phyloP scores from a whole-genome alignment of 352 stramenopile genomes.

The Pythium rishiriense region DNA sequence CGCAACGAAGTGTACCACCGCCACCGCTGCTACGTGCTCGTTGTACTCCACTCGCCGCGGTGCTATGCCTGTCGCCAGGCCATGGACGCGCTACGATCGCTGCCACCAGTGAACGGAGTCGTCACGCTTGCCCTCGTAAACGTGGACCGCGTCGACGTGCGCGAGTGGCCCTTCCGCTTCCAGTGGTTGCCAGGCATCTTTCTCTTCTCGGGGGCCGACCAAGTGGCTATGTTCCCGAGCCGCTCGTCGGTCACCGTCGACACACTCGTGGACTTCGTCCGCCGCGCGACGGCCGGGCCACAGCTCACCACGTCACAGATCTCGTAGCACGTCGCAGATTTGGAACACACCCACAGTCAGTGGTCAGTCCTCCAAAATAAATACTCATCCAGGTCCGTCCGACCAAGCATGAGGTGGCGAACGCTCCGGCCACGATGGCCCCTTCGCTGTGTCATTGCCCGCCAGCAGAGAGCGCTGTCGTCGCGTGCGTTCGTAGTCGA shows the following conservation, averaged over 20 bases:
- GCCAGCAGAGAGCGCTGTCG: constrained; percentile 1
- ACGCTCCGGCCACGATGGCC: background rate
- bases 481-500: constrained; percentile 25
- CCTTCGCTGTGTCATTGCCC: background rate
- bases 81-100: constrained; percentile 1
- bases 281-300: background rate
- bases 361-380: no score
- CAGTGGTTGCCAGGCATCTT: constrained; percentile 24
- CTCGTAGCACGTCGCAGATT: constrained; percentile 17
- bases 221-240: constrained; percentile 8
- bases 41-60: constrained; percentile 16
- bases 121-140: constrained; percentile 12
- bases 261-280: constrained; percentile 4
- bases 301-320: background rate
- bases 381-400: no score
- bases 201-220: constrained; percentile 3
- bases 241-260: constrained; percentile 15
- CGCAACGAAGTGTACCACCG: background rate
- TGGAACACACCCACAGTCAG: background rate
- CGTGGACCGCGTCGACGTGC: constrained; percentile 20
- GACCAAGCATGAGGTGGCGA: constrained; percentile 12
- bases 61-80: constrained; percentile 26
- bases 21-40: constrained; percentile 5
- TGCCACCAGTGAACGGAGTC: background rate
- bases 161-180: constrained; percentile 20